These are phyloP conservation scores for Moelleriella libera DNA, from an alignment of 2,329 filamentous ascomycete species.

Conservation along the genomic window DNA sequence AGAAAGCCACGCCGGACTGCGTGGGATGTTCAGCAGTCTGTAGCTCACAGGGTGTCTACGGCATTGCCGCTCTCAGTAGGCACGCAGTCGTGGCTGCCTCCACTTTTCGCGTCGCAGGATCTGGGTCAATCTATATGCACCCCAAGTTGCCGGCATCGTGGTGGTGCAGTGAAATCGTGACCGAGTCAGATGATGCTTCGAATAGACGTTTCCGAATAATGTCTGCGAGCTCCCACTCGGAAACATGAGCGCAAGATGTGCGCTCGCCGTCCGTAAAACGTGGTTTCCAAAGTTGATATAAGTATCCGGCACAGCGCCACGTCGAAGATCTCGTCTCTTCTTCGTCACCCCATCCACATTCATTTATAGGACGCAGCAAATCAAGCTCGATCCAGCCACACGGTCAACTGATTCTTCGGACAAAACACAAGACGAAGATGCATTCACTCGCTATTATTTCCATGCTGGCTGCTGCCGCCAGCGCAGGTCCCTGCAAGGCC, in stretches of 20 bases:
- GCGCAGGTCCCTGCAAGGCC: not conserved
- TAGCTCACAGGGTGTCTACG: too few relatives aligned
- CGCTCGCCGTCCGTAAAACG: not conserved
- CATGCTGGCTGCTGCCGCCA: not conserved
- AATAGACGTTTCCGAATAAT: not conserved
- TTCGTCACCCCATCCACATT: too few relatives aligned
- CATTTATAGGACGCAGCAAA: not conserved
- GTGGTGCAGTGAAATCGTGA: too few relatives aligned
- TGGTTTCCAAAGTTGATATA: not conserved
- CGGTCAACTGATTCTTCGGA: not conserved
- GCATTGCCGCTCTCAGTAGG: too few relatives aligned
- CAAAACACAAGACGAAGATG: not conserved
- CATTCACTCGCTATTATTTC: not conserved
- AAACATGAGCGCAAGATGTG: not conserved
- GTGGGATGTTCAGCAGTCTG: too few relatives aligned
- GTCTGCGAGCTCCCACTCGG: not conserved
- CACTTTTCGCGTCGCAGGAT: too few relatives aligned
- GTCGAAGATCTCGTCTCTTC: too few relatives aligned
- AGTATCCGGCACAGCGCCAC: not conserved
- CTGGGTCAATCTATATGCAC: too few relatives aligned
- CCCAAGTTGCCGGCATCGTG: too few relatives aligned
- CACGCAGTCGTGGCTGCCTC: too few relatives aligned
- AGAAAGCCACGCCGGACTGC: too few relatives aligned
- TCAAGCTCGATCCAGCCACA: not conserved
- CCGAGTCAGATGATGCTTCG: too few relatives aligned